Conservation (phyloP, 2,329 filamentous ascomycete species). For the Aspergillus amoenus region DNA sequence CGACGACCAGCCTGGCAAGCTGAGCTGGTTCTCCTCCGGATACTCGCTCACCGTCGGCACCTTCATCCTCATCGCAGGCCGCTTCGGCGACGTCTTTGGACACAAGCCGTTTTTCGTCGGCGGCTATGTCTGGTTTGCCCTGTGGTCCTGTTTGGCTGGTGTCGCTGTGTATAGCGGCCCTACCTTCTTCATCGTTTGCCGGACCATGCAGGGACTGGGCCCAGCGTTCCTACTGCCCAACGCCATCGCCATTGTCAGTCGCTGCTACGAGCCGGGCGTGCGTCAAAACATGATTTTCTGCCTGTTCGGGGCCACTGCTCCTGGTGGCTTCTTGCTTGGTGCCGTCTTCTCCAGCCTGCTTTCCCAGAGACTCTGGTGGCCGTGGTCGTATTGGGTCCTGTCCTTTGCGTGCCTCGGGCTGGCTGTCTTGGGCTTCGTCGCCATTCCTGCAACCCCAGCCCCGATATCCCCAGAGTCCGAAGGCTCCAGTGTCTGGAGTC, state of each 20-base stretch:
- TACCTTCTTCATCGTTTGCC: conserved; percentile 49
- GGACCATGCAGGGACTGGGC: conserved; percentile 55
- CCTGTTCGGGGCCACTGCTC: not conserved
- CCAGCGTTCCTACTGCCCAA: conserved; percentile 65
- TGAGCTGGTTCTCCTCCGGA: not conserved
- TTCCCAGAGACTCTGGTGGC: conserved; percentile 43
- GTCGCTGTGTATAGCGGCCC: conserved; percentile 32
- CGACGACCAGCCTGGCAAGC: not conserved
- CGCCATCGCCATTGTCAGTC: conserved; percentile 60
- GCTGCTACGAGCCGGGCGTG: conserved; percentile 53
- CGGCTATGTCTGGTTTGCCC: conserved; percentile 29
- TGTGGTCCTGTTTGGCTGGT: conserved; percentile 31
- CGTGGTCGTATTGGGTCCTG: conserved; percentile 47
- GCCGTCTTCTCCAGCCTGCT: conserved; percentile 34
- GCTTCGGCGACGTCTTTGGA: conserved; percentile 33
- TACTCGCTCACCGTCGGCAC: conserved; percentile 36
- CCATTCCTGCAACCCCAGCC: conserved; percentile 7
- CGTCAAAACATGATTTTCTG: conserved; percentile 54
- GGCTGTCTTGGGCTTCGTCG: conserved; percentile 30
- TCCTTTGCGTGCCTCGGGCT: conserved; percentile 28
- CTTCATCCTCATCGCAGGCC: conserved; percentile 32
- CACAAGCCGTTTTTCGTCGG: conserved; percentile 30
- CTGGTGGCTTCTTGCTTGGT: conserved; percentile 35
- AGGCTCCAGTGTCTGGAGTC: conserved; percentile 5
- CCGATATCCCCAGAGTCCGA: not conserved